These are phyloP conservation scores for Backusella tarrabulga DNA, from an alignment of 192 early-diverging fungal species.

Conservation along the genomic window DNA sequence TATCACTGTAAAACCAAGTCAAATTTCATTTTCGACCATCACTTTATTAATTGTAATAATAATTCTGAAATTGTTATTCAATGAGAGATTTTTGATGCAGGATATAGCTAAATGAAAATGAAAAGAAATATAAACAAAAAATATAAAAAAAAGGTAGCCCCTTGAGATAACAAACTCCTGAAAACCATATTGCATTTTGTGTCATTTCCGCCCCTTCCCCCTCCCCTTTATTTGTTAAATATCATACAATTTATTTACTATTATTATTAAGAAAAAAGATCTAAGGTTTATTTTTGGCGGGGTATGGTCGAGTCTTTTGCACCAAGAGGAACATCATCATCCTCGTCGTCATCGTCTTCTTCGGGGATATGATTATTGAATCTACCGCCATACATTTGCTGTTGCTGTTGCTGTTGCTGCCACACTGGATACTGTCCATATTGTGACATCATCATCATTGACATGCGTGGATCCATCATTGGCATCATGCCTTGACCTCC, in stretches of 20 bases:
- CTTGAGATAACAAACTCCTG: not conserved
- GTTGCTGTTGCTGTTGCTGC: slow-evolving; percentile 2
- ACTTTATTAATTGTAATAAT: too few relatives aligned
- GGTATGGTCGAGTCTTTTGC: slow-evolving; percentile 11
- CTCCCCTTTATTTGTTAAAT: not conserved
- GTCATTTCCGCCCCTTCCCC: not conserved
- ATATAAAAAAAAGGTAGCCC: not conserved
- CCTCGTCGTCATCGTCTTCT: slow-evolving; percentile 33
- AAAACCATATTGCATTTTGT: not conserved
- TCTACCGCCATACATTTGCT: slow-evolving; percentile 20
- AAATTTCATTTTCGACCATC: not conserved
- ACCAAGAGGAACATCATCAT: slow-evolving; percentile 36
- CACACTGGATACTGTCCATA: slow-evolving; percentile 16
- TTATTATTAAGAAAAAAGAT: not conserved
- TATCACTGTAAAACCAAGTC: not conserved
- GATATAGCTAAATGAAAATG: not conserved
- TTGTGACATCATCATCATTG: slow-evolving; percentile 12
- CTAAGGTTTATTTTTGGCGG: slow-evolving; percentile 7
- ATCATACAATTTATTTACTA: not conserved
- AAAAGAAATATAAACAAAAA: not conserved
- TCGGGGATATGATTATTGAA: not conserved
- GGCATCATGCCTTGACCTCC: slow-evolving; percentile 13
- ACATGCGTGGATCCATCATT: slow-evolving; percentile 31
- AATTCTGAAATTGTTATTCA: too few relatives aligned
- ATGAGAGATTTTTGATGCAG: not conserved